Conservation (phyloP, 1,139 yeast genomes). For the Eremothecium gossypii region DNA sequence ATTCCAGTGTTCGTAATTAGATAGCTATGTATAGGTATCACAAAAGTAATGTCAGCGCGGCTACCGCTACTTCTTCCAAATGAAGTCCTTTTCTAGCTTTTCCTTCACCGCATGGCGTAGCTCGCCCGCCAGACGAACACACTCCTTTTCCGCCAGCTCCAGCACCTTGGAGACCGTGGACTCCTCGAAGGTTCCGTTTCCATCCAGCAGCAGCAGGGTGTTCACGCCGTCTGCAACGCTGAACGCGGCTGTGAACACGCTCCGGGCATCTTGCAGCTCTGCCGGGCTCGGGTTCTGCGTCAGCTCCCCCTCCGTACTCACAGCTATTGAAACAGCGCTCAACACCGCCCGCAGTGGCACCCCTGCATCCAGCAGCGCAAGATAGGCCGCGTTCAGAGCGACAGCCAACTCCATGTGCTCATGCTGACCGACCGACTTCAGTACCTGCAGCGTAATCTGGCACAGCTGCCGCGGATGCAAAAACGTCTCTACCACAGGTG, state of each 20-base stretch:
- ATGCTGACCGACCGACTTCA: constrained; percentile 46
- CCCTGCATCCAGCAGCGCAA: constrained; percentile 75
- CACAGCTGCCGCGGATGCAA: constrained; percentile 76
- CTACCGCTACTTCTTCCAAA: constrained; percentile 8
- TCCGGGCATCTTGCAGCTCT: constrained; percentile 38
- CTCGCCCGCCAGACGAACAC: constrained; percentile 37
- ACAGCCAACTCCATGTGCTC: constrained; percentile 49
- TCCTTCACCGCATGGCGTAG: constrained; percentile 41
- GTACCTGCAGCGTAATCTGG: constrained; percentile 77
- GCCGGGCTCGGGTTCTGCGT: constrained; percentile 37
- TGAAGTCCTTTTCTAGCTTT: constrained; percentile 39
- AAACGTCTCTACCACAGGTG: constrained; percentile 53
- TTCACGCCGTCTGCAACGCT: constrained; percentile 35
- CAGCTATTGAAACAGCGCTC: constrained; percentile 43
- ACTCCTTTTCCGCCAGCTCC: constrained; percentile 39
- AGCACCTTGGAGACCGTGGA: constrained; percentile 42
- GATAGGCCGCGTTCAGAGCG: constrained; percentile 59
- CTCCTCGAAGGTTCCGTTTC: constrained; percentile 61
- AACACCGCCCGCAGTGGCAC: constrained; percentile 58
- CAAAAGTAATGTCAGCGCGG: too few species aligned
- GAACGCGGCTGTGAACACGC: constrained; percentile 39
- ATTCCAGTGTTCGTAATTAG: too few species aligned
- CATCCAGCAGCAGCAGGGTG: constrained; percentile 53
- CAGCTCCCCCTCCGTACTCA: constrained; percentile 32
- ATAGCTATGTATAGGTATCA: too few species aligned